Conservation (phyloP, 345 rosid species). For the Corymbia maculata region DNA sequence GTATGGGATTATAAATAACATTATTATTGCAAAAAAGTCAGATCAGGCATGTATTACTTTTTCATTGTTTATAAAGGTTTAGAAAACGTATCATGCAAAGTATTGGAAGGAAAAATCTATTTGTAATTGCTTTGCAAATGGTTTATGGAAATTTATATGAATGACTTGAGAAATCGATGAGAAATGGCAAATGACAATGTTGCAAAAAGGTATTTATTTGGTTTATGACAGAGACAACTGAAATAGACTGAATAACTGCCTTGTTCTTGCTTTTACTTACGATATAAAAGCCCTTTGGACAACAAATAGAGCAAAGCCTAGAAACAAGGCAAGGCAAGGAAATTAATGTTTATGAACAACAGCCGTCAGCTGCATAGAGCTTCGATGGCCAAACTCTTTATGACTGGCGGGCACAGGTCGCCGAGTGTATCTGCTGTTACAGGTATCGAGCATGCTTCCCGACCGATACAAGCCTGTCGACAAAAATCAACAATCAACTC, state of each 20-base stretch:
- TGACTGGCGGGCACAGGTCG: conserved; percentile 34
- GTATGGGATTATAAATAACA: too few species aligned
- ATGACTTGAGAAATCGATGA: too few species aligned
- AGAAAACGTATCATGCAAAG: too few species aligned
- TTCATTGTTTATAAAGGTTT: too few species aligned
- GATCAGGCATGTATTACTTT: too few species aligned
- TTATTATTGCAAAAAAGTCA: too few species aligned
- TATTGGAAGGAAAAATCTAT: too few species aligned
- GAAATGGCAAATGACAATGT: too few species aligned
- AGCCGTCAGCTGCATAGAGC: conserved; percentile 22
- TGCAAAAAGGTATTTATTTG: too few species aligned
- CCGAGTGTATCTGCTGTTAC: conserved; percentile 27
- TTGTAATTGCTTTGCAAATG: too few species aligned
- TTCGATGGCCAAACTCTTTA: conserved; percentile 37
- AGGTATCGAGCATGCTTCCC: conserved; percentile 30
- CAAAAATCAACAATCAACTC: neutral
- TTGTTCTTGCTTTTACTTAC: neutral
- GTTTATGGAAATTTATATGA: too few species aligned
- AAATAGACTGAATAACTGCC: neutral
- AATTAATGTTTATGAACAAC: rapidly evolving
- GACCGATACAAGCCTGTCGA: conserved; percentile 47
- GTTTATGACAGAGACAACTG: neutral
- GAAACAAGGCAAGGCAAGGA: neutral
- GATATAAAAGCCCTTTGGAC: neutral
- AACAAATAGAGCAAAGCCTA: neutral